These are phyloP conservation scores for Cutaneotrichosporon sp. DNA, from an alignment of 1,284 basidiomycete species.

Conservation along the genomic window DNA sequence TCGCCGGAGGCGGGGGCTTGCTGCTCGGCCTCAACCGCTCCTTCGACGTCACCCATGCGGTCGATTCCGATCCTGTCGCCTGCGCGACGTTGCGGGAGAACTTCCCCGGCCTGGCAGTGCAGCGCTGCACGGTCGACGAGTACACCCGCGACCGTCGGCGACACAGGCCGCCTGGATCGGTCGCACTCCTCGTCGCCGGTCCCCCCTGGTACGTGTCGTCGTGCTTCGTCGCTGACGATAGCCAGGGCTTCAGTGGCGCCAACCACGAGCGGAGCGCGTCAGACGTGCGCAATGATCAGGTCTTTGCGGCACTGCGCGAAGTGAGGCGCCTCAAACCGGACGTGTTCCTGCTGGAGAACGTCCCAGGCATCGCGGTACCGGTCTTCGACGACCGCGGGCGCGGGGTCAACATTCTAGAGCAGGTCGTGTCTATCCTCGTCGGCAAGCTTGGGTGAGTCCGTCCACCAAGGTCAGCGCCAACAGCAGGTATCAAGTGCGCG, in stretches of 20 bases:
- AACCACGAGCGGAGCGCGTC: slow-evolving; percentile 18
- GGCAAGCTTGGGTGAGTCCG: slow-evolving; percentile 2
- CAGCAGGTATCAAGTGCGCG: slow-evolving; percentile 25
- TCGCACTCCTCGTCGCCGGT: slow-evolving; percentile 22
- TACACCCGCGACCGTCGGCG: not conserved
- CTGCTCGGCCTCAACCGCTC: slow-evolving; percentile 18
- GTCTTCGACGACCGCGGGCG: slow-evolving; percentile 16
- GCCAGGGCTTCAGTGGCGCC: slow-evolving; percentile 31
- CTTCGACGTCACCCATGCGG: slow-evolving; percentile 22
- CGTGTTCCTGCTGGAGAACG: slow-evolving; percentile 35
- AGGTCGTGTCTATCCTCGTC: slow-evolving; percentile 17
- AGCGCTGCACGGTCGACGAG: not conserved
- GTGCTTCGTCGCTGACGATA: slow-evolving; percentile 3
- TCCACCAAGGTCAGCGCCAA: not conserved
- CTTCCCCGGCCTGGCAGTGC: not conserved
- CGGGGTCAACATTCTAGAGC: slow-evolving; percentile 1
- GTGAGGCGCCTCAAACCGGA: slow-evolving; percentile 22
- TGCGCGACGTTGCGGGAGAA: slow-evolving; percentile 17
- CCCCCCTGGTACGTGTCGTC: slow-evolving; percentile 26
- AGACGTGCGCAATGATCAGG: slow-evolving; percentile 27
- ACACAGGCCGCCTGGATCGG: not conserved
- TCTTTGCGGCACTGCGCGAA: slow-evolving; percentile 18
- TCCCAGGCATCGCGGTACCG: slow-evolving; percentile 15
- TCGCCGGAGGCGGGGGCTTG: slow-evolving; percentile 34
- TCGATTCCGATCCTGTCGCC: slow-evolving; percentile 20